Base-by-base conservation (phyloP, 306 rosid genomes). In the Trichosanthes truncata region DNA sequence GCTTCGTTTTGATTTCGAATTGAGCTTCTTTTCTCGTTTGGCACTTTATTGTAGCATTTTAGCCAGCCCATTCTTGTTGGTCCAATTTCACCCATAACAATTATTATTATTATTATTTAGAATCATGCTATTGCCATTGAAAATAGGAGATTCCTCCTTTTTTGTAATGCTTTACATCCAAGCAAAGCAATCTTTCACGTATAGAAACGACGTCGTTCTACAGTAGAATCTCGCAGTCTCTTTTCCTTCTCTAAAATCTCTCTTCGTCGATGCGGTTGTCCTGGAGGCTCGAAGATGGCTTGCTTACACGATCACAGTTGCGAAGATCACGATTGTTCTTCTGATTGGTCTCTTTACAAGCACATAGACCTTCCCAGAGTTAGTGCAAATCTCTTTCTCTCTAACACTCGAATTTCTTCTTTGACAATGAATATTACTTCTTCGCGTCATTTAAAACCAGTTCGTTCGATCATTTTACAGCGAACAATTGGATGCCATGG, bases 241-340 rank as follows among this genome's bases (percentile, higher is more conserved):
- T 66, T 36, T 38, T 20, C 17, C 74, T 21, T 56, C 14, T 66
- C 73, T 65, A 10, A 36, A 36, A 36, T 20, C 73, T 36, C 48
- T 36, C 10, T 18, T 66, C 74, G 31, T 66, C 7, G 2, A 3
- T 53, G 53, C 35, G 9, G 38, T 68, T 62, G 45, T 78, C 8
- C 29, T 69, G 61, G 74, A 41, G 15, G 33, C 40, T 62, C 23
- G 26, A 57, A 33, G 85, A 92, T 95, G 98, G 96, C 98, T 84
- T 95, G 98, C 82, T 82, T 90, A 49, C 97, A 92, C 61, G 97
- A 95, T 35, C 97, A 95, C 81, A 95, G 93, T 81, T 91, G 97
- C 77, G 97, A 95, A 88, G 98, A 95, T n/a, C 89, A 95, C 51
- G 95, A 95, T 82, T 95, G 97, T 81, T 92, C 98, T 26, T 80